Evolutionary conservation across 345 rosid species (phyloP).

Genomic region (Acer saccharum): DNA sequence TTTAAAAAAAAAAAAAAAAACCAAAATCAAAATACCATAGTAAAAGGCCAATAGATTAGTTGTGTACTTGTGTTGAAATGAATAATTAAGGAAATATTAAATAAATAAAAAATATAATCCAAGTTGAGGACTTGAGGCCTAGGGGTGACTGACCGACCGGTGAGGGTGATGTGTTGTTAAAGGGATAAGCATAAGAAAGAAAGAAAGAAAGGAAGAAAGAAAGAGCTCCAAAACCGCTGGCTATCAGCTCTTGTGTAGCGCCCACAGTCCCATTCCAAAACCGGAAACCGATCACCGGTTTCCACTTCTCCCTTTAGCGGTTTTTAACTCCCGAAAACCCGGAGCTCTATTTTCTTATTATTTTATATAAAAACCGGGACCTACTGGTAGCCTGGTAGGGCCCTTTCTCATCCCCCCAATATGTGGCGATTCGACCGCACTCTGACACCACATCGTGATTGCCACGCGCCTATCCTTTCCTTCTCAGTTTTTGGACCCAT

Average conservation of each 20-base stretch:
- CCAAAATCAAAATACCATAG: no score
- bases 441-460: conserved; percentile 47
- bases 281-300: conserved; percentile 52
- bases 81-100: no score
- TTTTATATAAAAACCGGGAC: conserved; percentile 12
- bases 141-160: background rate
- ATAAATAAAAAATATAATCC: no score
- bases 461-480: conserved; percentile 59
- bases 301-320: conserved; percentile 19
- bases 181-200: conserved; percentile 28
- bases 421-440: conserved; percentile 96
- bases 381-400: conserved; percentile 19
- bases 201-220: no score
- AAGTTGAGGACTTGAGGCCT: no score
- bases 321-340: conserved; percentile 61
- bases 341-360: conserved; percentile 40
- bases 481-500: conserved; percentile 24
- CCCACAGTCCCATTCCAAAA: conserved; percentile 45
- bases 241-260: conserved; percentile 31
- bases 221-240: conserved; percentile 42
- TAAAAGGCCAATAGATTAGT: no score
- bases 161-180: background rate
- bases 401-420: conserved; percentile 21
- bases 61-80: no score
- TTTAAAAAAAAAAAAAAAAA: background rate